Evolutionary conservation across 1,139 yeast species (phyloP).

Genomic region (Meyerozyma carpophila): DNA sequence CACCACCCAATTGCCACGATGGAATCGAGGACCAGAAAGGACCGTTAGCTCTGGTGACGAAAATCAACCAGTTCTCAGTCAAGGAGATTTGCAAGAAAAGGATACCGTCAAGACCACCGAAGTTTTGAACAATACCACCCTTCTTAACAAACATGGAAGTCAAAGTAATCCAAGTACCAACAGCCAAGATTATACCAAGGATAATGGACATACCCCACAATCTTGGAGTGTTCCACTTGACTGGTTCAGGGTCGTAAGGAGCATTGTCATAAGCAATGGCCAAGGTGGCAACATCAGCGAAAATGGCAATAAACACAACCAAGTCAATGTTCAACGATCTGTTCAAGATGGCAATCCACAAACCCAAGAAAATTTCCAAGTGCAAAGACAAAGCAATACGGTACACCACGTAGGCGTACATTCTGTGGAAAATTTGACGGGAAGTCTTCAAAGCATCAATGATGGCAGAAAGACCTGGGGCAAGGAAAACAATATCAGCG

Average conservation of each 20-base stretch:
- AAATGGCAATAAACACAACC: conserved; percentile 90
- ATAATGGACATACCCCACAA: conserved; percentile 93
- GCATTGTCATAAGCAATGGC: conserved; percentile 97
- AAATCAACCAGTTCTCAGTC: conserved; percentile 95
- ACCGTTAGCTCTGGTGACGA: conserved; percentile 92
- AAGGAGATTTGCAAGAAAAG: conserved; percentile 87
- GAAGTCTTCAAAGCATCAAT: conserved; percentile 92
- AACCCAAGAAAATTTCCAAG: conserved; percentile 87
- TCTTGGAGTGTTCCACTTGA: conserved; percentile 98
- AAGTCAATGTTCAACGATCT: conserved; percentile 77
- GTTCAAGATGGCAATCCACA: conserved; percentile 91
- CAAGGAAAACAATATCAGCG: conserved; percentile 93
- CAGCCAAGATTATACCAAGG: conserved; percentile 75
- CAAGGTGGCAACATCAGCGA: conserved; percentile 92
- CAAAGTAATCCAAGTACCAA: conserved; percentile 90
- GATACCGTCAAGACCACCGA: conserved; percentile 89
- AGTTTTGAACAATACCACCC: conserved; percentile 91
- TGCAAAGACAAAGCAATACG: conserved; percentile 92
- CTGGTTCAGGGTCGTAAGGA: conserved; percentile 95
- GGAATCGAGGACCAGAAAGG: conserved; percentile 92
- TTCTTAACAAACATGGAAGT: conserved; percentile 81
- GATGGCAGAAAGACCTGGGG: conserved; percentile 93
- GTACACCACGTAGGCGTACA: conserved; percentile 94
- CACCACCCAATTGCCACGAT: conserved; percentile 94
- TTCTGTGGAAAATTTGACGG: conserved; percentile 97